Evolutionary conservation across 129 eudicot species (phyloP), one percentile per base, ranked within the genome.

Genomic region (Mikania micrantha): DNA sequence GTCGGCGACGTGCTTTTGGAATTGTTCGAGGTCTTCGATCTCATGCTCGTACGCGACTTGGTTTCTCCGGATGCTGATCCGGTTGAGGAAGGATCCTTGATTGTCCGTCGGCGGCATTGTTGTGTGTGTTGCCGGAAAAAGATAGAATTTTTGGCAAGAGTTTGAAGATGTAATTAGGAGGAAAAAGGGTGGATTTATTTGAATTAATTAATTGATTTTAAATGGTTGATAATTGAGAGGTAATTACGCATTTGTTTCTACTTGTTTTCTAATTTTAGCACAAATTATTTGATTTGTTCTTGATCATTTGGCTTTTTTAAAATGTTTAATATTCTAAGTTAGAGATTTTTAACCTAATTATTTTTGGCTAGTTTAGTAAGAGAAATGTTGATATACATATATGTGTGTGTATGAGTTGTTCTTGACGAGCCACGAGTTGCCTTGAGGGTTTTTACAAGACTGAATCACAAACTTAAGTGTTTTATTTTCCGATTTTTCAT

Each of bases 1-100:
- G 21, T 93, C 99, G 54, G 85, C 45, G 38, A 89, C 88, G 45
- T 86, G 88, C 27, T 67, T 80, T 7, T 79, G 91, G 78, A 88
- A 89, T 48, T 80, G 81, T 24, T 93, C 99, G 35, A 93, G 79
- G 77, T 88, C 95, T 64, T 88, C 96, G 13, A 72, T 47, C 19
- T 90, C 95, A 57, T 84, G 79, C 8, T 86, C 95, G 70, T 84
- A 81, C 10, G 58, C 72, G 35, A 86, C 84, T 44, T 93, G 99
- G 74, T 86, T 89, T 9, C 96, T 87, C 13, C 96, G 99, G 82
- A 88, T 86, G 81, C 99, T 93, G n/a, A 85, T 88, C 48, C 88
- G 85, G 70, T 86, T 89, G 10, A 92, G 87, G 80, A 92, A 92
- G 4, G 94, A 88, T 28, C 85, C 75, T 66, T 85, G 91, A 32